Conservation (phyloP, 1,284 basidiomycete species). For the Apiotrichum porosum region DNA sequence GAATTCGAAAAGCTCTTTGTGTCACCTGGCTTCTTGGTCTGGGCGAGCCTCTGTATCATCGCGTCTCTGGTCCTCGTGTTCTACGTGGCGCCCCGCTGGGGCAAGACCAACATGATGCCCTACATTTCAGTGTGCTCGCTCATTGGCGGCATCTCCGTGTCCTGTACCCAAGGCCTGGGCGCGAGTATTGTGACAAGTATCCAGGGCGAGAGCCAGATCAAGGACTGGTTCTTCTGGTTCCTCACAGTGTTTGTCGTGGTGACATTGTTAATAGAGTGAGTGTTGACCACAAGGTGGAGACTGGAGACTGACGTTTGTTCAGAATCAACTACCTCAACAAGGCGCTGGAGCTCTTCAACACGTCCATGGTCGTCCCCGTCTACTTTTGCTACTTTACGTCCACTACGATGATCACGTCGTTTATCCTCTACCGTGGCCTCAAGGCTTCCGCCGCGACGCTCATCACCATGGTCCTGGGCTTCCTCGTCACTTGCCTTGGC, state of each 20-base stretch:
- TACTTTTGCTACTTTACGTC: constrained; percentile 70
- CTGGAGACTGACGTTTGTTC: no score
- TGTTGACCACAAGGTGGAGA: constrained; percentile 2
- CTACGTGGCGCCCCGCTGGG: constrained; percentile 58
- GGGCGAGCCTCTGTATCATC: constrained; percentile 49
- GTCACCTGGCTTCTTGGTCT: constrained; percentile 79
- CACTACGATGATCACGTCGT: constrained; percentile 78
- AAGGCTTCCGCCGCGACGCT: constrained; percentile 68
- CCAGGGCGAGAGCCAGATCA: constrained; percentile 57
- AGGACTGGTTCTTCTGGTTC: constrained; percentile 77
- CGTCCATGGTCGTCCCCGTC: constrained; percentile 72
- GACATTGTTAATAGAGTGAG: constrained; percentile 56
- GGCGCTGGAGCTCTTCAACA: constrained; percentile 89
- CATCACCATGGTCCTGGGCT: constrained; percentile 82
- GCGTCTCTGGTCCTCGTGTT: constrained; percentile 35
- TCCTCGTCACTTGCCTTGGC: constrained; percentile 62
- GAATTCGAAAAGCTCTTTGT: constrained; percentile 79
- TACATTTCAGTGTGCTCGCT: constrained; percentile 92
- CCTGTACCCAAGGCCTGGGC: constrained; percentile 90
- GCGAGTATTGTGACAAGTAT: constrained; percentile 82
- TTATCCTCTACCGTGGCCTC: constrained; percentile 88
- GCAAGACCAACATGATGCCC: constrained; percentile 91
- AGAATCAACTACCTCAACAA: constrained; percentile 95
- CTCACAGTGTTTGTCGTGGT: constrained; percentile 76
- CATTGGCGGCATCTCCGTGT: constrained; percentile 94